Evolutionary conservation across 2,329 filamentous ascomycete species (phyloP), one percentile per base, ranked within the genome.

Genomic region (Metarhizium humberi): DNA sequence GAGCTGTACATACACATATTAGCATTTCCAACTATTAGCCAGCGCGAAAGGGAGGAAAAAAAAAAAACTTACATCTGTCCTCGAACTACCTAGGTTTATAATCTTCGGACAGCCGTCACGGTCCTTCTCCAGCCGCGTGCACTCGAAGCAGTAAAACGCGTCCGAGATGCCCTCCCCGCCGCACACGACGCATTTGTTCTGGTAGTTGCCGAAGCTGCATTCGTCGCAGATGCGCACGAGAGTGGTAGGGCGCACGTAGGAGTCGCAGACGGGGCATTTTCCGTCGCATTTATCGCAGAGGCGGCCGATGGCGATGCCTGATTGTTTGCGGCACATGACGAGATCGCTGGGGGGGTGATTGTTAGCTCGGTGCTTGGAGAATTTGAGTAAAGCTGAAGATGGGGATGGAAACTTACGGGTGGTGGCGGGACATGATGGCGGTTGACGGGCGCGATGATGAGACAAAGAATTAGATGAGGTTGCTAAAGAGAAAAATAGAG

Each of bases 211-310:
- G 72, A 99, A 99, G 70, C 89, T 92, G 80, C 94, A 99, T 76
- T 99, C 94, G 78, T 99, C 94, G 79, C 94, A 99, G 77, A 99
- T 97, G 67, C 92, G 90, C 58, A 95, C 94, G 56, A 97, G 86
- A 8, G 94, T 97, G 32, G 94, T 99, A 13, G 94, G 94, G 16
- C 94, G 92, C 60, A 99, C 94, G 81, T 99, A 99, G 58, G 90
- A 95, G 72, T 99, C 94, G 84, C 94, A 99, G 58, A 99, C 92
- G 62, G 94, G 94, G 68, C 94, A 99, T 78, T 99, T 99, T 73
- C 94, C 94, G 77, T 99, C 94, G 79, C 94, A 99, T 77, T 99
- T 99, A 78, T 99, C 94, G 81, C 94, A 99, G 69, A 99, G 89
- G 56, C 94, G 92, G 70, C 94, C 94, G 81, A 99, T 96, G 67